phyloP scores from a whole-genome alignment of 2,329 filamentous ascomycete species.

The Diaporthe ampelina region DNA sequence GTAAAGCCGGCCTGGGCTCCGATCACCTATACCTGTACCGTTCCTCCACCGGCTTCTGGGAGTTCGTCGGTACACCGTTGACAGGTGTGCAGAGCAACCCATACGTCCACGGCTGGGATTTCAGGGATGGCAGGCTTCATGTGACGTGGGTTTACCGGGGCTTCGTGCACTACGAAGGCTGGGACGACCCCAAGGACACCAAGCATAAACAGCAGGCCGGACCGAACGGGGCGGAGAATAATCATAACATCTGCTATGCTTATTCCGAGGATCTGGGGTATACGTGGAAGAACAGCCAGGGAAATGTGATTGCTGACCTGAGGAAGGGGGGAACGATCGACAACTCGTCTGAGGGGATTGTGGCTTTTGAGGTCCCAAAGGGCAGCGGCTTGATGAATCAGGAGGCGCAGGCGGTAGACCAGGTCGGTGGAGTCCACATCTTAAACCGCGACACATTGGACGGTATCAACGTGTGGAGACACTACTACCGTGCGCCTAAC shows the following conservation, averaged over 20 bases:
- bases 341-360: conserved; percentile 57
- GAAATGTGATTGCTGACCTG: conserved; percentile 52
- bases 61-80: conserved; percentile 56
- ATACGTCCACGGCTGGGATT: conserved; percentile 64
- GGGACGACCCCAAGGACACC: conserved; percentile 55
- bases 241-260: conserved; percentile 64
- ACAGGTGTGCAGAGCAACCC: conserved; percentile 63
- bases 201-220: conserved; percentile 59
- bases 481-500: conserved; percentile 54
- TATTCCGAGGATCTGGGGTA: conserved; percentile 60
- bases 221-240: conserved; percentile 60
- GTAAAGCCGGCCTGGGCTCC: conserved; percentile 63
- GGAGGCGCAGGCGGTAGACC: conserved; percentile 62
- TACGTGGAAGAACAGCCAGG: conserved; percentile 58
- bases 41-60: conserved; percentile 52
- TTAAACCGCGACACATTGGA: conserved; percentile 60
- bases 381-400: conserved; percentile 63
- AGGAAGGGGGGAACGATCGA: conserved; percentile 54
- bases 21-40: conserved; percentile 63
- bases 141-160: conserved; percentile 65
- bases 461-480: conserved; percentile 53
- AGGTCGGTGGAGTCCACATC: conserved; percentile 61
- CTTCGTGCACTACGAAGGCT: conserved; percentile 60
- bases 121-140: conserved; percentile 52
- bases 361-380: conserved; percentile 60